Evolutionary conservation across 1,139 yeast species (phyloP).

Genomic region (Waltiozyma sp.): DNA sequence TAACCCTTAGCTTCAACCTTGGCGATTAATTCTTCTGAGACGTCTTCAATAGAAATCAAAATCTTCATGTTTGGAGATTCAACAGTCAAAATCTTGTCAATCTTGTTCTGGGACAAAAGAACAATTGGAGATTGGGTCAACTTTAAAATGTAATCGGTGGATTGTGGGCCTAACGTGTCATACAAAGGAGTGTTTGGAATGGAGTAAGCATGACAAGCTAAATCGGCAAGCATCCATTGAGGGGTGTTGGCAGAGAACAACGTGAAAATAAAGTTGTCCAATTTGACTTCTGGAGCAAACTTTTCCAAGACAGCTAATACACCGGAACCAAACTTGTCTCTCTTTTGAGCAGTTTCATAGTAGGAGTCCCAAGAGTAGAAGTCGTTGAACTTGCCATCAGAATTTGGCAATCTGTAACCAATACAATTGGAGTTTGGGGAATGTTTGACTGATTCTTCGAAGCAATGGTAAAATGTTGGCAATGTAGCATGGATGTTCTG

Average conservation of each 20-base stretch:
- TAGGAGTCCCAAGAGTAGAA: slow-evolving; percentile 18
- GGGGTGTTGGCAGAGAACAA: slow-evolving; percentile 21
- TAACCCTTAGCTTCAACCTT: slow-evolving; percentile 12
- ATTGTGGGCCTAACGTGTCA: slow-evolving; percentile 31
- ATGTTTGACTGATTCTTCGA: slow-evolving; percentile 23
- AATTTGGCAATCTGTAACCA: slow-evolving; percentile 22
- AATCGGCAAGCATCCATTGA: slow-evolving; percentile 24
- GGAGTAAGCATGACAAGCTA: slow-evolving; percentile 29
- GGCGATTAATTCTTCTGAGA: slow-evolving; percentile 9
- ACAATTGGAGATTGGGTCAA: slow-evolving; percentile 31
- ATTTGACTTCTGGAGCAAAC: slow-evolving; percentile 13
- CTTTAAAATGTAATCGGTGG: slow-evolving; percentile 28
- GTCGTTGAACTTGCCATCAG: slow-evolving; percentile 10
- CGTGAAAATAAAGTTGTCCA: slow-evolving; percentile 14
- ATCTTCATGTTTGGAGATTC: slow-evolving; percentile 14
- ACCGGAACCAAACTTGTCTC: slow-evolving; percentile 19
- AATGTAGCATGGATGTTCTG: slow-evolving; percentile 28
- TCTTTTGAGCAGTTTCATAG: slow-evolving; percentile 11
- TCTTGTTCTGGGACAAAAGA: slow-evolving; percentile 27
- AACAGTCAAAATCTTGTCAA: slow-evolving; percentile 18
- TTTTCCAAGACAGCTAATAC: slow-evolving; percentile 14
- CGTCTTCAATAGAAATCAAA: slow-evolving; percentile 18
- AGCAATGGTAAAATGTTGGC: slow-evolving; percentile 29
- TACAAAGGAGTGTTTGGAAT: slow-evolving; percentile 32
- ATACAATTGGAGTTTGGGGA: slow-evolving; percentile 24